Percentiles rank a stretch among this genome's conserved stretches.
Evolutionary conservation across 192 early-diverging fungal species (phyloP).

Genomic region (Gigaspora rosea): DNA sequence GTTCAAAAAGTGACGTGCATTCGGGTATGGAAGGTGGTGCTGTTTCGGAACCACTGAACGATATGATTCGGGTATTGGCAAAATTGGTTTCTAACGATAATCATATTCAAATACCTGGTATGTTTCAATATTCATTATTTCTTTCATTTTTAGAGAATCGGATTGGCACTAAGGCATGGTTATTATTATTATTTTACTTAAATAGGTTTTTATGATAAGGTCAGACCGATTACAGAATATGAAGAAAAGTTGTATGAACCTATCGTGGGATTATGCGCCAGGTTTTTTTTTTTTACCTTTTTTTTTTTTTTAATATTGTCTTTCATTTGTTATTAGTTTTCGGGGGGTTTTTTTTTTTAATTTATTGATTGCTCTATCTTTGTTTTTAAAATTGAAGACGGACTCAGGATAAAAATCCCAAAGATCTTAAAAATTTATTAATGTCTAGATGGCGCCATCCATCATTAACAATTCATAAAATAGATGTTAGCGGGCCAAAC

Average conservation of each 20-base stretch:
- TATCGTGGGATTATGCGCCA: slow-evolving; percentile 48
- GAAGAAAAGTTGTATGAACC: slow-evolving; percentile 65
- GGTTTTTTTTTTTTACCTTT: not conserved
- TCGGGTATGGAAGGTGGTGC: slow-evolving; percentile 77
- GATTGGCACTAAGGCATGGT: not conserved
- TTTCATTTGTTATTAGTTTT: not conserved
- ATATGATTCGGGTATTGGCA: slow-evolving; percentile 64
- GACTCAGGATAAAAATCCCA: slow-evolving; percentile 38
- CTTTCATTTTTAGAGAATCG: not conserved
- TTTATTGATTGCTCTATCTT: slow-evolving; percentile 35
- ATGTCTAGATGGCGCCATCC: slow-evolving; percentile 78
- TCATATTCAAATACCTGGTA: slow-evolving; percentile 64
- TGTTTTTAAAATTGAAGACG: slow-evolving; percentile 31
- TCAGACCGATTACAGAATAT: slow-evolving; percentile 51
- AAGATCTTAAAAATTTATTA: slow-evolving; percentile 54
- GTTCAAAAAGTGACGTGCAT: slow-evolving; percentile 65
- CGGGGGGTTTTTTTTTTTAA: not conserved
- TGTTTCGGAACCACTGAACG: slow-evolving; percentile 68
- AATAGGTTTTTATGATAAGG: slow-evolving; percentile 65
- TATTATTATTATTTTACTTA: not conserved
- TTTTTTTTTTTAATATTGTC: not conserved
- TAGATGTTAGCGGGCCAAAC: slow-evolving; percentile 71
- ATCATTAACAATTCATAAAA: slow-evolving; percentile 72
- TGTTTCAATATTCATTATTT: not conserved
- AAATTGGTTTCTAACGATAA: slow-evolving; percentile 57